Evolutionary conservation across 176 grass and related monocot species (phyloP).

Genomic region (Oryza longistaminata): DNA sequence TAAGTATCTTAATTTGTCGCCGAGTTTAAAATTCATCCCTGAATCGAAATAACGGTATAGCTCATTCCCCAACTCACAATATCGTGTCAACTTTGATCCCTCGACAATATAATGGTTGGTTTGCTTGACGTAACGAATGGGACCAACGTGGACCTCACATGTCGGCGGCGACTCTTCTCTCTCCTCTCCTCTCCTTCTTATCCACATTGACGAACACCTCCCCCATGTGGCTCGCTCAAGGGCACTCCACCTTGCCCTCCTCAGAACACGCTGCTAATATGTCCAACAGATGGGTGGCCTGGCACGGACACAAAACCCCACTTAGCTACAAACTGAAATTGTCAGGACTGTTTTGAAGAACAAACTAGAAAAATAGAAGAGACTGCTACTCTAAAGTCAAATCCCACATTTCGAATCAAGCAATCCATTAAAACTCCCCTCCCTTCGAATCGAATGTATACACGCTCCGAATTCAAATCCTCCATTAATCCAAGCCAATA

Average conservation of each 20-base stretch:
- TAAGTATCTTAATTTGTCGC: too few relatives aligned
- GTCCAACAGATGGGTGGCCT: neutral
- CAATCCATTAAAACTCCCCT: neutral
- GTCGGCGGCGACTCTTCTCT: too few relatives aligned
- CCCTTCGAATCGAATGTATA: neutral
- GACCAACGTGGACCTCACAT: too few relatives aligned
- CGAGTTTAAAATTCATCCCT: too few relatives aligned
- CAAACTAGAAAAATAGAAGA: neutral
- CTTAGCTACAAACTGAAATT: too few relatives aligned
- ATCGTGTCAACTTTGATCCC: too few relatives aligned
- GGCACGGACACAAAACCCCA: neutral
- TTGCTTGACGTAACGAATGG: too few relatives aligned
- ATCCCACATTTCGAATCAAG: constrained; percentile 31
- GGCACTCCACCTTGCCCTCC: constrained; percentile 56
- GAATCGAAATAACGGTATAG: too few relatives aligned
- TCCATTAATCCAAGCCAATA: constrained; percentile 16
- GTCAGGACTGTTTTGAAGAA: neutral
- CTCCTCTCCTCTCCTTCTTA: neutral
- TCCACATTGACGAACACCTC: constrained; percentile 62
- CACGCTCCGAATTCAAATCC: constrained; percentile 28
- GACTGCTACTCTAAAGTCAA: neutral
- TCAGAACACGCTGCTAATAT: constrained; percentile 58
- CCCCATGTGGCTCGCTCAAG: constrained; percentile 37
- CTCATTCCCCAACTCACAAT: too few relatives aligned
- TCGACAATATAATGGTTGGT: too few relatives aligned